Conservation (phyloP, 306 rosid species). For the Luffa acutangula region DNA sequence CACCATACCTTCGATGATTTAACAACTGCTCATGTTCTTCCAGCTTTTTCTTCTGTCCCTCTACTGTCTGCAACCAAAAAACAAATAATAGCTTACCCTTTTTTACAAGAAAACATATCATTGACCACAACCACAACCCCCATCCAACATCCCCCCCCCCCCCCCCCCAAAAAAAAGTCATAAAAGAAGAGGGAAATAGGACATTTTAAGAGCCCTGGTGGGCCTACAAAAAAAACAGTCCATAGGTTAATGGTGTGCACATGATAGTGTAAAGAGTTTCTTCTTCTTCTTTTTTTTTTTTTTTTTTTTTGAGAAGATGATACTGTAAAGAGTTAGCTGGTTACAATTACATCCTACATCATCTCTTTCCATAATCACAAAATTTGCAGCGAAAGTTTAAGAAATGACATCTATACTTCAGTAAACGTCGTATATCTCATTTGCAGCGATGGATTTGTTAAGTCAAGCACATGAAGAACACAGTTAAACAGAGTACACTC, state of each 20-base stretch:
- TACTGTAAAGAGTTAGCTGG: background rate
- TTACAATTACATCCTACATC: background rate
- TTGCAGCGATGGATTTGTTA: background rate
- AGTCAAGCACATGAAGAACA: background rate
- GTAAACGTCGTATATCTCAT: background rate
- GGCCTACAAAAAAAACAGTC: background rate
- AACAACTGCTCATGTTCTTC: slow-evolving; percentile 72
- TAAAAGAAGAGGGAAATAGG: background rate
- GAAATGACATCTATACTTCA: background rate
- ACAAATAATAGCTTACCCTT: background rate
- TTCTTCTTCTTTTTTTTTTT: background rate
- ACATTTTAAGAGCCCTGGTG: background rate
- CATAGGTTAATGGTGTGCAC: background rate
- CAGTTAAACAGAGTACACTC: background rate
- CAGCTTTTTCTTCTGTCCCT: slow-evolving; percentile 71
- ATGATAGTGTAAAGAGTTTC: background rate
- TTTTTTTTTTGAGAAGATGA: no score
- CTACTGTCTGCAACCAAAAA: slow-evolving; percentile 63
- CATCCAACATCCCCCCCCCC: no score
- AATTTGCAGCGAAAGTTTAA: background rate
- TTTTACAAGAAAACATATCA: background rate
- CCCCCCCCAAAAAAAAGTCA: no score
- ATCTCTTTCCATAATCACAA: background rate
- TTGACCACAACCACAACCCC: background rate
- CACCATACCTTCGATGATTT: slow-evolving; percentile 55